Evolutionary conservation across 805 yeast species (phyloP).

Genomic region (Martiniozyma abietophila): DNA sequence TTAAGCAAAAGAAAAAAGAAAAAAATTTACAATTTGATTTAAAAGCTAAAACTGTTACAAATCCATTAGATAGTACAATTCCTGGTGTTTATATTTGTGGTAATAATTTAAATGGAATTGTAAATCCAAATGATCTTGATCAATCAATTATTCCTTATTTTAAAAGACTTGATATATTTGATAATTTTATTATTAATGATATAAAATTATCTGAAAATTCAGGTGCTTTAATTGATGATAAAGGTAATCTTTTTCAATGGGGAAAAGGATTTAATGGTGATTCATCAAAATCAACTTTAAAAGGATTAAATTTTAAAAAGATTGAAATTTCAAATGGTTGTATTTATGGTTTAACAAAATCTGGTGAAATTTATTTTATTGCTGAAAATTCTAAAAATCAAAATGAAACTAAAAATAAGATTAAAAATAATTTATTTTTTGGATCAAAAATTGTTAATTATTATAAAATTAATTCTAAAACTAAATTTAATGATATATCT

Average conservation of each 20-base stretch:
- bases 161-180: constrained; percentile 52
- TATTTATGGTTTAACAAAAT: constrained; percentile 37
- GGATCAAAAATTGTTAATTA: constrained; percentile 11
- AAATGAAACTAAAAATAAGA: constrained; percentile 7
- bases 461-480: constrained; percentile 12
- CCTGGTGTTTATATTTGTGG: constrained; percentile 66
- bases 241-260: constrained; percentile 55
- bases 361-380: constrained; percentile 37
- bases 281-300: constrained; percentile 28
- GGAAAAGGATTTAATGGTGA: constrained; percentile 32
- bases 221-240: constrained; percentile 10
- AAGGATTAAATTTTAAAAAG: constrained; percentile 35
- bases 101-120: constrained; percentile 33
- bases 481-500: constrained; percentile 29
- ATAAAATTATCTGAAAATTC: constrained; percentile 38
- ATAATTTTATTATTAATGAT: constrained; percentile 46
- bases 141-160: constrained; percentile 48
- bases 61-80: constrained; percentile 29
- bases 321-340: constrained; percentile 46
- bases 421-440: constrained; percentile 13
- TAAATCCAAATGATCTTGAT: constrained; percentile 18
- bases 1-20: constrained; percentile 16
- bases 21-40: constrained; percentile 15
- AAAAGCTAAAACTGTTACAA: constrained; percentile 21
- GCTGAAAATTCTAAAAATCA: constrained; percentile 25